Base-by-base conservation (phyloP, 164 flowering plant genomes). In the Berberis thunbergii region DNA sequence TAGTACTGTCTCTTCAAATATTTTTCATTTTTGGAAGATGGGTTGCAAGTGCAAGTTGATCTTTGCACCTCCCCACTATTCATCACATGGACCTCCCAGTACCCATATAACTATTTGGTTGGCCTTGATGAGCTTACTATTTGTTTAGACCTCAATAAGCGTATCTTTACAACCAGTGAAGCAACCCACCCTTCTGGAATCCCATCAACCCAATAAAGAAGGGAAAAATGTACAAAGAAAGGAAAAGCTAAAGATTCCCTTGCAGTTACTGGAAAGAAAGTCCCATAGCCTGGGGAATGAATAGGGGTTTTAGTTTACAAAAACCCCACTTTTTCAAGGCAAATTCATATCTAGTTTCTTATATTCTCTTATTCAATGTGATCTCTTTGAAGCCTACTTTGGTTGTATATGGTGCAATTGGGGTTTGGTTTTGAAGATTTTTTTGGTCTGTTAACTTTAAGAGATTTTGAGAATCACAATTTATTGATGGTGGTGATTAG, bases 121-220 rank as follows among this genome's bases (percentile, higher is more conserved):
- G 57, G 57, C 38, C 57, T 38, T 54, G 40, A 26, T 13, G 41
- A 54, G n/a, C 38, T 41, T 26, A 5, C 3, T 5, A 13, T 4
- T 54, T 5, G 3, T 54, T 54, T 26, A 54, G 57, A 41, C 13
- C 43, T 39, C 40, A 49, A 56, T 53, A 64, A 55, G 43, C 44
- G 60, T 45, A 10, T 39, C 67, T 57, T 65, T 65, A 57, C 67
- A 65, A 48, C 67, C 67, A 54, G 40, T 10, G 57, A 10, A 54
- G 57, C n/a, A 10, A 2, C 49, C 67, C n/a, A 45, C 49, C 40
- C 26, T 26, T 8, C 48, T 46, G 54, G 38, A 7, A 10, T 52
- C n/a, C 13, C 8, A 26, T 10, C 12, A 12, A 10, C n/a, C 10
- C 38, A 12, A 53, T 53, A 9, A 45, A 45, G 9, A 40, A 11